Conservation (phyloP, 2,329 filamentous ascomycete species). For the Claviceps sp. region DNA sequence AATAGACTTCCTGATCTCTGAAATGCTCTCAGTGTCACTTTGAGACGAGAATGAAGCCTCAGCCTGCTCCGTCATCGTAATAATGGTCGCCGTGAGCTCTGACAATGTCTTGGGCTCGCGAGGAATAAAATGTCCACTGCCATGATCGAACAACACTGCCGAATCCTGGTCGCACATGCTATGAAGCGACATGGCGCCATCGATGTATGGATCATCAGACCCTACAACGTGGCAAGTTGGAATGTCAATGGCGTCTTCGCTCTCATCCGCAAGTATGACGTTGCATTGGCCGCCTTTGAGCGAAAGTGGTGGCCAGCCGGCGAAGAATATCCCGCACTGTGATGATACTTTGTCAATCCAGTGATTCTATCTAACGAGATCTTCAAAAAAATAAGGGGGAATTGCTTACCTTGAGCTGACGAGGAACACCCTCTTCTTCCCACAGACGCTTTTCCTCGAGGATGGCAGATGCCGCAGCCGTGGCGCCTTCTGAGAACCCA, state of each 20-base stretch:
- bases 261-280: constrained; percentile 34
- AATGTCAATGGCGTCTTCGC: constrained; percentile 34
- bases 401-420: constrained; percentile 21
- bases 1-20: not conserved
- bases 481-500: constrained; percentile 48
- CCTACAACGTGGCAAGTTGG: constrained; percentile 41
- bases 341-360: not conserved
- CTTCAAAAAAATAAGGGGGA: no score
- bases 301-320: constrained; percentile 39
- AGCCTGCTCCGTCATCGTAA: not conserved
- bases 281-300: constrained; percentile 23
- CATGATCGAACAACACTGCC: constrained; percentile 50
- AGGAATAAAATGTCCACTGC: constrained; percentile 50
- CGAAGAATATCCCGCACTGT: constrained; percentile 36
- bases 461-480: constrained; percentile 38
- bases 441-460: constrained; percentile 33
- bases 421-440: constrained; percentile 17
- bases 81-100: constrained; percentile 22
- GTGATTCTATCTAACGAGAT: no score
- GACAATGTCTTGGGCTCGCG: constrained; percentile 34
- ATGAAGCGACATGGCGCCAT: constrained; percentile 47
- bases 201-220: constrained; percentile 45
- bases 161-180: constrained; percentile 47
- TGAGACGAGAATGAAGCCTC: not conserved
- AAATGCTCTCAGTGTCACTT: not conserved